Conservation (phyloP, 1,139 yeast genomes). For the Magnusiomyces tetraspermus region DNA sequence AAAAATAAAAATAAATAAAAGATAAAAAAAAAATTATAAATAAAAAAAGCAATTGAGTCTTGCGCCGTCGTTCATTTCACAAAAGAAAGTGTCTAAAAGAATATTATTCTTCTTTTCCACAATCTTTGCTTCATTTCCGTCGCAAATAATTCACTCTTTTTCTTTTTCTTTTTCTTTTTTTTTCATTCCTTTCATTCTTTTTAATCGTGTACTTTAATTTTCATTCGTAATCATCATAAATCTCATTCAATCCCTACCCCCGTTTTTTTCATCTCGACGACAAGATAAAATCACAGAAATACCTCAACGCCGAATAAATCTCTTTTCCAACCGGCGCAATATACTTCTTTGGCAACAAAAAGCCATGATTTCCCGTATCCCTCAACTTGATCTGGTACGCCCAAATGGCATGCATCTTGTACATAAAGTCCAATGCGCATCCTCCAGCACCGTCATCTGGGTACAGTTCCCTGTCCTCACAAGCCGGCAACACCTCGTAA, state of each 20-base stretch:
- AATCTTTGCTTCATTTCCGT: neutral
- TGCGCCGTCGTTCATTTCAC: neutral
- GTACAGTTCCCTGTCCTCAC: slow-evolving; percentile 56
- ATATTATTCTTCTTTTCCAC: neutral
- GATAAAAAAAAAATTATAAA: too few relatives aligned
- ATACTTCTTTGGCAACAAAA: slow-evolving; percentile 59
- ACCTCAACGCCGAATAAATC: slow-evolving; percentile 56
- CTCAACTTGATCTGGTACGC: slow-evolving; percentile 76
- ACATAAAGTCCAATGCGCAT: slow-evolving; percentile 74
- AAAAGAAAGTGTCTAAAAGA: neutral
- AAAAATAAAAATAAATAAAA: too few relatives aligned
- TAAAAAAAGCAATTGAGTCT: too few relatives aligned
- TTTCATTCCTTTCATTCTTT: neutral
- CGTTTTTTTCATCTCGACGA: slow-evolving; percentile 52
- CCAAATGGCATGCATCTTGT: slow-evolving; percentile 72
- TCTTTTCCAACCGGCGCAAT: slow-evolving; percentile 74
- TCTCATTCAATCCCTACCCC: too few relatives aligned
- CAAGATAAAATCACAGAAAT: slow-evolving; percentile 55
- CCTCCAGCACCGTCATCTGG: slow-evolving; percentile 74
- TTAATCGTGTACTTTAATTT: neutral
- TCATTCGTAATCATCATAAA: slow-evolving; percentile 37
- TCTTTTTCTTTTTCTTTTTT: too few relatives aligned
- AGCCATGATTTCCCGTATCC: slow-evolving; percentile 79
- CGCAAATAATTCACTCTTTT: neutral
- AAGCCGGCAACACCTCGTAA: slow-evolving; percentile 67